Base-by-base conservation (phyloP, 345 rosid genomes). In the Xanthoceras sorbifolium region DNA sequence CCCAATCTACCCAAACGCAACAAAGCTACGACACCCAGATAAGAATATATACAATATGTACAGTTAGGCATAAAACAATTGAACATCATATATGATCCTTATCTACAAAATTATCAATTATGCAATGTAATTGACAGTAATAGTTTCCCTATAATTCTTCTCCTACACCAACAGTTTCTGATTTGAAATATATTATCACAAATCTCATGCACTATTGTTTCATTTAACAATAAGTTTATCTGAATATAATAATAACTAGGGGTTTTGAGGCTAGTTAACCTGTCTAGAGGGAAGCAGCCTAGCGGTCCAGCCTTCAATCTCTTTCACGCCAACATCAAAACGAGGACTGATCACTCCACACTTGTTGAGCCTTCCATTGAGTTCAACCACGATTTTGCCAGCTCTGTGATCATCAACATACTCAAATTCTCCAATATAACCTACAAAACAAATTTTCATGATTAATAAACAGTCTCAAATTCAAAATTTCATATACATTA, bases 341-440 rank as follows among this genome's bases (percentile, higher is more conserved):
- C 94, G 93, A 44, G 97, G 97, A 82, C 97, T 90, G 32, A 92
- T 92, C 26, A 92, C 97, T 1, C 97, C 97, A 81, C 97, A 92
- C 75, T 92, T 92, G 86, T 92, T 92, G 69, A 92, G 76, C 71
- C 94, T 83, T 62, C 97, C 94, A 67, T 92, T 92, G 68, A 92
- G 72, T 74, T 92, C 97, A 36, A 92, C 97, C 25, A 90, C 97
- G 10, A 92, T 90, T 76, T 92, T 92, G 3, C 97, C 97, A 74
- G 97, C 22, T 85, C 97, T 89, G 84, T 92, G 97, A 65, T 92
- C 97, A 79, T 92, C 97, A 17, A 92, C 94, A 76, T 84, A 89
- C 85, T 92, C 97, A 31, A 92, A 92, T 84, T 92, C 94, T 1
- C 97, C 94, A 23, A 92, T 90, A 71, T 92, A 92, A 55, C 94